Conservation (phyloP, 1,284 basidiomycete species). For the Austroboletus novae-zelandiae region DNA sequence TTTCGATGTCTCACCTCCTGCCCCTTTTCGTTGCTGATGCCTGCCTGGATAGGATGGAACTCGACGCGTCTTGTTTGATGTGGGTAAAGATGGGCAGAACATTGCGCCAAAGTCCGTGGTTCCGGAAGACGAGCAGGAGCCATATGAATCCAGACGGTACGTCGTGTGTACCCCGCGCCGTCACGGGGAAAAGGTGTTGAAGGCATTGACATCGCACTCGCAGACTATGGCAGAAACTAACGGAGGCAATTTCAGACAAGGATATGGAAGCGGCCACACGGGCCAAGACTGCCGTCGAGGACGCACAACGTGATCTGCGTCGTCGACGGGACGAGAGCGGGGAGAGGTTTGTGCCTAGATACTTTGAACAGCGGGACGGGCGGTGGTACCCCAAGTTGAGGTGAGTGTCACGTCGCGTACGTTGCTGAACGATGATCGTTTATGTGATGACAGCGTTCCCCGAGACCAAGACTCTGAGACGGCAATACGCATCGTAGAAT, state of each 20-base stretch:
- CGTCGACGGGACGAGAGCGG: constrained; percentile 75
- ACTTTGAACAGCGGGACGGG: constrained; percentile 78
- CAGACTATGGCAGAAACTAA: constrained; percentile 85
- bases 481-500: constrained; percentile 56
- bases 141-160: constrained; percentile 84
- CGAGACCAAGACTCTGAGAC: constrained; percentile 53
- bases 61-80: constrained; percentile 85
- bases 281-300: constrained; percentile 90
- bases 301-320: constrained; percentile 85
- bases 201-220: no score
- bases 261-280: constrained; percentile 95
- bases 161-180: constrained; percentile 20
- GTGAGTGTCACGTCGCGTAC: constrained; percentile 41
- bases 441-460: constrained; percentile 53
- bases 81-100: constrained; percentile 66
- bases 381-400: constrained; percentile 80
- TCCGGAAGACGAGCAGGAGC: constrained; percentile 86
- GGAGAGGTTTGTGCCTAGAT: constrained; percentile 64
- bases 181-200: neutral
- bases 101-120: constrained; percentile 81
- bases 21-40: no score
- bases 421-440: neutral
- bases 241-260: constrained; percentile 80
- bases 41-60: constrained; percentile 50
- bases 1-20: no score